phyloP scores from a whole-genome alignment of 176 grass and related monocot genomes.

The Triticum monococcum region DNA sequence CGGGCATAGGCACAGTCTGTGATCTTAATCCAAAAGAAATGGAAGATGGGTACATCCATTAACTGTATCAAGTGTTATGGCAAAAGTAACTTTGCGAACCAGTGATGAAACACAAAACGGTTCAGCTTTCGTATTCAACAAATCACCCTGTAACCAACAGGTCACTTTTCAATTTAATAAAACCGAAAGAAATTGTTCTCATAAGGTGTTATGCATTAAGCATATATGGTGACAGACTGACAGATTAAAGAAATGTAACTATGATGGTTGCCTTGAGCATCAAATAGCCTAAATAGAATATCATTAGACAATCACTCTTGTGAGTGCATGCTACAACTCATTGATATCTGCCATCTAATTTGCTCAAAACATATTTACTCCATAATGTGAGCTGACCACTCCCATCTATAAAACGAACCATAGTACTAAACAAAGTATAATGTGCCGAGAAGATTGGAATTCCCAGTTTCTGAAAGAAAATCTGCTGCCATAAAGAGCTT shows the following conservation, averaged over 20 bases:
- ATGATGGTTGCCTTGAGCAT: background rate
- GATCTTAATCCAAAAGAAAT: background rate
- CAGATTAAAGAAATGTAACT: background rate
- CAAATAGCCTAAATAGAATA: background rate
- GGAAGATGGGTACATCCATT: background rate
- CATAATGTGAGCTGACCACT: background rate
- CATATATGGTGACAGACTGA: background rate
- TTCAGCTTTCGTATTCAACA: background rate
- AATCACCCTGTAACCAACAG: background rate
- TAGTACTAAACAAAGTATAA: background rate
- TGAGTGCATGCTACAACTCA: background rate
- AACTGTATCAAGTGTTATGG: background rate
- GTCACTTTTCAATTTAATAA: background rate
- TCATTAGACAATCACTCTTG: background rate
- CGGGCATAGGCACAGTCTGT: background rate
- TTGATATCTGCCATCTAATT: background rate
- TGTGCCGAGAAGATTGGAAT: background rate
- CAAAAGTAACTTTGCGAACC: background rate
- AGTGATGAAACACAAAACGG: background rate
- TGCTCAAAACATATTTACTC: background rate
- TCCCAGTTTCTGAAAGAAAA: constrained; percentile 5
- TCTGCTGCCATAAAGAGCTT: background rate
- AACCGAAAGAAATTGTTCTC: background rate
- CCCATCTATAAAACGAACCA: background rate
- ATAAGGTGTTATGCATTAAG: background rate